phyloP scores from a whole-genome alignment of 2,329 filamentous ascomycete genomes.

The Trichoderma sp. region DNA sequence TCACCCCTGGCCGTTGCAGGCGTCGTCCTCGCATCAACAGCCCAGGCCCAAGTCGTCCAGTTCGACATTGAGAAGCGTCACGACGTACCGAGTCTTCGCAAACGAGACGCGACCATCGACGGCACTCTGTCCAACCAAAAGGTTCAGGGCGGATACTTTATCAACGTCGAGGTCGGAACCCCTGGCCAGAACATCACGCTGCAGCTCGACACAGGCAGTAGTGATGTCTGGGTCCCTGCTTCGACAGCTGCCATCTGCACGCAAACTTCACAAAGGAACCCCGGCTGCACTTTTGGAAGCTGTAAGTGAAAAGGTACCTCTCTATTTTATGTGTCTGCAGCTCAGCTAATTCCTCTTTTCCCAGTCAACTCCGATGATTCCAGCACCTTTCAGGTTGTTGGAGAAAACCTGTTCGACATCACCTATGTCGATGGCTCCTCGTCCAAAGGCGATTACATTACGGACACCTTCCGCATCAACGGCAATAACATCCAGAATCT shows the following conservation, averaged over 20 bases:
- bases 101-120: slow-evolving; percentile 41
- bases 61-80: slow-evolving; percentile 46
- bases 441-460: slow-evolving; percentile 56
- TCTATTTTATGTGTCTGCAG: not conserved
- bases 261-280: slow-evolving; percentile 20
- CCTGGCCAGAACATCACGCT: slow-evolving; percentile 55
- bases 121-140: slow-evolving; percentile 46
- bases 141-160: slow-evolving; percentile 51
- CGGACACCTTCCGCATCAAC: slow-evolving; percentile 55
- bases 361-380: slow-evolving; percentile 48
- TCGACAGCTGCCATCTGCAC: slow-evolving; percentile 40
- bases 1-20: slow-evolving; percentile 11
- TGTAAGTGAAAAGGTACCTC: slow-evolving; percentile 37
- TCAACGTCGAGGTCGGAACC: slow-evolving; percentile 55
- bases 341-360: not conserved
- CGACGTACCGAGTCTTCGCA: slow-evolving; percentile 30
- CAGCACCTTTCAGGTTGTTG: slow-evolving; percentile 44
- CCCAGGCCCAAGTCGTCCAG: slow-evolving; percentile 39
- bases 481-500: slow-evolving; percentile 50
- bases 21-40: slow-evolving; percentile 20
- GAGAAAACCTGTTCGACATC: slow-evolving; percentile 51
- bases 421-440: slow-evolving; percentile 60
- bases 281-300: slow-evolving; percentile 43
- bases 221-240: slow-evolving; percentile 60
- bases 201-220: slow-evolving; percentile 64